Percentiles rank a stretch among this genome's conserved stretches.
Conservation (phyloP, 257 asterid species). For the Solanum arcanum region DNA sequence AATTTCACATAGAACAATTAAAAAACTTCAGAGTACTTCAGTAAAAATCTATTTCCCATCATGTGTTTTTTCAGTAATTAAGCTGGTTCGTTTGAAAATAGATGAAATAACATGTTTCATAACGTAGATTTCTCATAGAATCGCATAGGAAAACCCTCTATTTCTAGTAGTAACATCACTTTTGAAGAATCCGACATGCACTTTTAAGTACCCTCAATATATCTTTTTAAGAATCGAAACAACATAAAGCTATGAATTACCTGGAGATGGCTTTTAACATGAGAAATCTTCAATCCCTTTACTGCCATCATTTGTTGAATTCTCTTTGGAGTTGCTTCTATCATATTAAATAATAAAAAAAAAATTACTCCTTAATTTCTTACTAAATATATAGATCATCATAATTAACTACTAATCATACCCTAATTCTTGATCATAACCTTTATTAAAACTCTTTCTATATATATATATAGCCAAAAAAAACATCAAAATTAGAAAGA, state of each 20-base stretch:
- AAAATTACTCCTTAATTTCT: background rate
- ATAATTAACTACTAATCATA: background rate
- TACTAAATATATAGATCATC: background rate
- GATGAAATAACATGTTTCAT: background rate
- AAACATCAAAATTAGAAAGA: background rate
- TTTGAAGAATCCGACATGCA: background rate
- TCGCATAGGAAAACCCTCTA: too few species aligned
- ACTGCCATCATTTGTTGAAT: slow-evolving; percentile 26
- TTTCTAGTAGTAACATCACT: background rate
- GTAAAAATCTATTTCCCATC: too few species aligned
- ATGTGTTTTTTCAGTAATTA: too few species aligned
- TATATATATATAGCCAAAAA: background rate
- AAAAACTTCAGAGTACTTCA: too few species aligned
- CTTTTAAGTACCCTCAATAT: too few species aligned
- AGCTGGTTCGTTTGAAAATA: too few species aligned
- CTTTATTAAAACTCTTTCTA: background rate
- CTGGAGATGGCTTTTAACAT: slow-evolving; percentile 35
- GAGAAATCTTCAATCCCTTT: slow-evolving; percentile 23
- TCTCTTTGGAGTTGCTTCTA: slow-evolving; percentile 32
- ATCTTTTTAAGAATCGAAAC: background rate
- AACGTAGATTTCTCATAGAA: background rate
- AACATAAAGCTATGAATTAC: background rate
- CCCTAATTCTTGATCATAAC: background rate
- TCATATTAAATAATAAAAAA: background rate
- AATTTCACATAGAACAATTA: too few species aligned